phyloP scores from a whole-genome alignment of 495 filamentous ascomycete species.

The Penicillium manginii region DNA sequence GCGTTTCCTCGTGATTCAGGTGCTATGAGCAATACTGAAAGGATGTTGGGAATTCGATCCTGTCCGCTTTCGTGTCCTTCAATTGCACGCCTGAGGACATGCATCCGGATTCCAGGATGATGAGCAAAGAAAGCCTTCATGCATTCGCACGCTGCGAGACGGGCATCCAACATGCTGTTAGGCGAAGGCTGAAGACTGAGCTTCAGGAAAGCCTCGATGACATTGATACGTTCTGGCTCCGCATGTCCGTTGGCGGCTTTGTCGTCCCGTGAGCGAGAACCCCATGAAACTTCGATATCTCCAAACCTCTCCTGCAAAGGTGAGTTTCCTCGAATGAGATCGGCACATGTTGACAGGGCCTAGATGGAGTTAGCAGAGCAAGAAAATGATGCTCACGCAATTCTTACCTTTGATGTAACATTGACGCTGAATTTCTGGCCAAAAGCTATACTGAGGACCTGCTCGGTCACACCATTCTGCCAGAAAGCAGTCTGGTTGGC shows the following conservation, averaged over 20 bases:
- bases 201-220: slow-evolving; percentile 93
- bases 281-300: slow-evolving; percentile 62
- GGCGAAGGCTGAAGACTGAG: slow-evolving; percentile 71
- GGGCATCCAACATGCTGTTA: slow-evolving; percentile 72
- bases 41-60: slow-evolving; percentile 86
- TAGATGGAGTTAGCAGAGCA: slow-evolving; percentile 37
- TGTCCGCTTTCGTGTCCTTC: slow-evolving; percentile 79
- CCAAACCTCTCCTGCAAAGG: slow-evolving; percentile 84
- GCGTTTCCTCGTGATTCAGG: slow-evolving; percentile 57
- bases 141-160: slow-evolving; percentile 84
- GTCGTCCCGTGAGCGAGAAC: slow-evolving; percentile 23
- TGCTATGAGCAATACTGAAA: slow-evolving; percentile 75
- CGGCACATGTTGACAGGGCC: slow-evolving; percentile 83
- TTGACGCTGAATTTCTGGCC: slow-evolving; percentile 70
- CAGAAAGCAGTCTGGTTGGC: slow-evolving; percentile 87
- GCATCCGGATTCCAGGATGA: slow-evolving; percentile 75
- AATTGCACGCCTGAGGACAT: slow-evolving; percentile 88
- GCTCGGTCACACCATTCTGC: slow-evolving; percentile 78
- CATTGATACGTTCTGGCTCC: slow-evolving; percentile 67
- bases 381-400: slow-evolving; percentile 11
- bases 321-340: slow-evolving; percentile 82
- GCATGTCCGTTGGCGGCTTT: slow-evolving; percentile 47
- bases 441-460: slow-evolving; percentile 83
- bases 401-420: slow-evolving; percentile 79
- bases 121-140: slow-evolving; percentile 89